Conservation (phyloP, 305 asterid species). For the Fraxinus sp. region DNA sequence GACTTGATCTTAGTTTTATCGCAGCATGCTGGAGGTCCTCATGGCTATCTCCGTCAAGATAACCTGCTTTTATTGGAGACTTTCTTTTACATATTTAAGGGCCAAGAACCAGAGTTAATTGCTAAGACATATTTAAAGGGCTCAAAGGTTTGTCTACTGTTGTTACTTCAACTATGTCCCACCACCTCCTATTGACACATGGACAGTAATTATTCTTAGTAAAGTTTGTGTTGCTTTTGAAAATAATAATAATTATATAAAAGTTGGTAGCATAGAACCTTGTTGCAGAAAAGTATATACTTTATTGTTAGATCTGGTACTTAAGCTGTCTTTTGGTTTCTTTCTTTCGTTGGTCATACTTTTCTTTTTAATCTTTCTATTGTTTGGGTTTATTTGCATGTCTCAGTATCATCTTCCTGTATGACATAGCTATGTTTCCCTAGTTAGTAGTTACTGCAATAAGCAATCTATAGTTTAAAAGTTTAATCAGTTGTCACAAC, state of each 20-base stretch:
- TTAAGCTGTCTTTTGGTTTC: not conserved
- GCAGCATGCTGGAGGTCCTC: constrained; percentile 78
- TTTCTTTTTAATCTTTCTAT: constrained; percentile 3
- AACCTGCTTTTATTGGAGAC: constrained; percentile 86
- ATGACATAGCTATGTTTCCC: not conserved
- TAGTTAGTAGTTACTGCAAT: not conserved
- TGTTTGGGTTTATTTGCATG: not conserved
- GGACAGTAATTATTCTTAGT: constrained; percentile 1
- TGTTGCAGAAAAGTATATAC: not conserved
- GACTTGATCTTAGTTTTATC: constrained; percentile 75
- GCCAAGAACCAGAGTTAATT: constrained; percentile 86
- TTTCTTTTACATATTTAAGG: constrained; percentile 68
- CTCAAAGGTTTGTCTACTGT: constrained; percentile 60
- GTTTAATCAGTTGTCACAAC: not conserved
- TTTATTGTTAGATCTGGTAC: not conserved
- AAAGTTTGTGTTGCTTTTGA: not conserved
- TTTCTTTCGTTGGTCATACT: not conserved
- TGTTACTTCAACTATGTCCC: not conserved
- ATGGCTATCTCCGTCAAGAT: constrained; percentile 74
- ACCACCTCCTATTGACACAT: not conserved
- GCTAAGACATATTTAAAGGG: constrained; percentile 53
- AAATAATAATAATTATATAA: not conserved
- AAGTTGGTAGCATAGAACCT: constrained; percentile 1
- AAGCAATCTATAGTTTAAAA: not conserved
- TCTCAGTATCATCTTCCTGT: not conserved